A percentile compares a stretch with the other conserved stretches of the same genome.
Conservation (phyloP, 2,329 filamentous ascomycete species). For the Bertia moriformis region DNA sequence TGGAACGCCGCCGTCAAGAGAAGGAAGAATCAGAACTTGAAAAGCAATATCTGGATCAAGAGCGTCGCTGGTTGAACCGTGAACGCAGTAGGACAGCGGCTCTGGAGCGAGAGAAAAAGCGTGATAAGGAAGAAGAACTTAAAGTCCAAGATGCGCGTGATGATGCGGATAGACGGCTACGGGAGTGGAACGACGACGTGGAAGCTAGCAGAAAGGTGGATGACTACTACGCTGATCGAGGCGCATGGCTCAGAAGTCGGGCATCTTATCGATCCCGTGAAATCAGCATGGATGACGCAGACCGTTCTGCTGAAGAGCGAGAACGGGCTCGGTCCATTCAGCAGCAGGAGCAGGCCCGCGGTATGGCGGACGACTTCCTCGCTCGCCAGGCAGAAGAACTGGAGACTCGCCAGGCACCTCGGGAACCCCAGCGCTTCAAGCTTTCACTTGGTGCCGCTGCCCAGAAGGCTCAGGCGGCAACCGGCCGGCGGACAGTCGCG, state of each 20-base stretch:
- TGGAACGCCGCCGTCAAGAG: conserved; percentile 56
- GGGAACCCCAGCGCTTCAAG: conserved; percentile 66
- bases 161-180: conserved; percentile 34
- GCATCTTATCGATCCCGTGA: conserved; percentile 61
- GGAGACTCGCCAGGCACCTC: conserved; percentile 25
- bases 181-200: conserved; percentile 79
- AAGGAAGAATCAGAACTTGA: conserved; percentile 66
- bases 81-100: conserved; percentile 75
- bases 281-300: conserved; percentile 62
- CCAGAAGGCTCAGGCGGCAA: conserved; percentile 44
- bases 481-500: conserved; percentile 14
- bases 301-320: conserved; percentile 64
- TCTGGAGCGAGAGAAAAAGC: conserved; percentile 68
- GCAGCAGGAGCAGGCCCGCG: conserved; percentile 64
- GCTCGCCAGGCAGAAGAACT: conserved; percentile 71
- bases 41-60: conserved; percentile 69
- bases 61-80: conserved; percentile 79
- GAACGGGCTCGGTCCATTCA: conserved; percentile 57
- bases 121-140: conserved; percentile 62
- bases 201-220: conserved; percentile 60
- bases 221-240: conserved; percentile 77
- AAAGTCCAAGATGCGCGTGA: conserved; percentile 20
- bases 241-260: conserved; percentile 72
- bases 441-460: conserved; percentile 80
- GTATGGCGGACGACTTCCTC: conserved; percentile 82